A percentile compares a stretch with the other conserved stretches of the same genome.
These are phyloP conservation scores for Melastoma malabathricum DNA, from an alignment of 345 rosid genomes.

Conservation along the genomic window DNA sequence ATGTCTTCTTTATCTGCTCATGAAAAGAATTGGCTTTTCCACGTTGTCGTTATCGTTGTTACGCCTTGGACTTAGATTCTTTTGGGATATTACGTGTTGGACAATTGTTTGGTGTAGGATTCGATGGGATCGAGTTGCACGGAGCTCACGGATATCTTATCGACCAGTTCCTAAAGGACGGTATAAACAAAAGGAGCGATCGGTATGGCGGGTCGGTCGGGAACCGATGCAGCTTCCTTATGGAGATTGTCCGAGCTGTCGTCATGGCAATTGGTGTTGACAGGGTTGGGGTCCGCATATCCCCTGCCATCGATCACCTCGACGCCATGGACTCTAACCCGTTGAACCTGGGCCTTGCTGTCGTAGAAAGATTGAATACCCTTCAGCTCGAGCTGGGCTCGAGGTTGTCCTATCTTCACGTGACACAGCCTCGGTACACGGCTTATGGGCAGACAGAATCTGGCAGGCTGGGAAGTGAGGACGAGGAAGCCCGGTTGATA, in stretches of 20 bases:
- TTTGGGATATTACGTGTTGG: no score
- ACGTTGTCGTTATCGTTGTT: no score
- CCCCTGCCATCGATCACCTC: slow-evolving; percentile 11
- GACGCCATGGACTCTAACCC: slow-evolving; percentile 13
- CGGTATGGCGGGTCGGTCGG: slow-evolving; percentile 11
- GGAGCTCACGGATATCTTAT: slow-evolving; percentile 16
- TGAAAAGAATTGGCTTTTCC: no score
- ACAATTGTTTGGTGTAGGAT: slow-evolving; percentile 1
- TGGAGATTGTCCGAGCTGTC: slow-evolving; percentile 12
- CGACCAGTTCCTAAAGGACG: slow-evolving; percentile 13
- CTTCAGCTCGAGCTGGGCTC: slow-evolving; percentile 6
- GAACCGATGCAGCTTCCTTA: slow-evolving; percentile 8
- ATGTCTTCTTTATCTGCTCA: no score
- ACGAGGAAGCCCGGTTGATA: slow-evolving; percentile 7
- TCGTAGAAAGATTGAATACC: slow-evolving; percentile 11
- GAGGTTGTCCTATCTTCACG: slow-evolving; percentile 10
- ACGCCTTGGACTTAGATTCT: no score
- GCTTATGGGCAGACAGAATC: slow-evolving; percentile 12
- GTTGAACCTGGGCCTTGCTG: slow-evolving; percentile 7
- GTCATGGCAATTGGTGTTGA: slow-evolving; percentile 7
- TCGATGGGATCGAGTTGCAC: slow-evolving; percentile 14
- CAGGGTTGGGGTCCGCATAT: slow-evolving; percentile 7
- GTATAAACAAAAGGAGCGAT: slow-evolving; percentile 10
- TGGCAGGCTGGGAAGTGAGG: slow-evolving; percentile 6
- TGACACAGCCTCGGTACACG: slow-evolving; percentile 12